Base-by-base conservation (phyloP, 768 basidiomycete genomes). In the Psilocybe tampanensis region DNA sequence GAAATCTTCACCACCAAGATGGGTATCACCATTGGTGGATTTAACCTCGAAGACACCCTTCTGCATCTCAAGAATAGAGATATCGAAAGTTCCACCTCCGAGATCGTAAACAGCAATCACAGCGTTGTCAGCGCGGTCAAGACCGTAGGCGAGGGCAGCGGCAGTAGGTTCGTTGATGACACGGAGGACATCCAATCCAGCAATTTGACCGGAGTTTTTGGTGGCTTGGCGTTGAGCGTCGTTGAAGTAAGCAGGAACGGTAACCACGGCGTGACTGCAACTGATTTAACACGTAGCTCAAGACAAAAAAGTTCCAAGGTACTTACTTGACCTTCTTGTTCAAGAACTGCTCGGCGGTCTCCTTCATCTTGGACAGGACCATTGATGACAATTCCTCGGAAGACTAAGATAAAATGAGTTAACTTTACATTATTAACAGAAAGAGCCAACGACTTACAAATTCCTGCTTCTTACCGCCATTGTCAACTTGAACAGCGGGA, bases 11-110 rank as follows among this genome's bases (percentile, higher is more conserved):
- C 83, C 83, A 64, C 94, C 97, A 56, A 99, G 86, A 71, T 99
- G 97, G 15, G 97, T 98, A 74, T 99, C 96, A 71, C 97, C 97
- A 70, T 98, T 98, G 54, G 97, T 99, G 0, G 97, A 98, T 80
- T 98, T 99, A 71, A 99, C 97, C 75, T 98, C 97, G 74, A 98
- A 99, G 9, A 99, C 95, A 66, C 96, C 97, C 75, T 97, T 95
- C 75, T 98, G 94, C 94, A 98, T 98, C 78, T 98, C 95, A 54
- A 99, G 81, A 64, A 99, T 95, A 24, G 97, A 99, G 68, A 99
- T 94, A 94, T 98, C 96, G 74, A 98, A 98, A 21, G 96, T 98
- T 55, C 96, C 96, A 66, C 96, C 96, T 64, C 96, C 96, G 29
- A 98, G 83, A 81, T 99, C 97, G 72, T 98, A 99, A 56, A 99